These are phyloP conservation scores for Rossbeevera mucosa DNA, from an alignment of 768 basidiomycete genomes.

Conservation along the genomic window DNA sequence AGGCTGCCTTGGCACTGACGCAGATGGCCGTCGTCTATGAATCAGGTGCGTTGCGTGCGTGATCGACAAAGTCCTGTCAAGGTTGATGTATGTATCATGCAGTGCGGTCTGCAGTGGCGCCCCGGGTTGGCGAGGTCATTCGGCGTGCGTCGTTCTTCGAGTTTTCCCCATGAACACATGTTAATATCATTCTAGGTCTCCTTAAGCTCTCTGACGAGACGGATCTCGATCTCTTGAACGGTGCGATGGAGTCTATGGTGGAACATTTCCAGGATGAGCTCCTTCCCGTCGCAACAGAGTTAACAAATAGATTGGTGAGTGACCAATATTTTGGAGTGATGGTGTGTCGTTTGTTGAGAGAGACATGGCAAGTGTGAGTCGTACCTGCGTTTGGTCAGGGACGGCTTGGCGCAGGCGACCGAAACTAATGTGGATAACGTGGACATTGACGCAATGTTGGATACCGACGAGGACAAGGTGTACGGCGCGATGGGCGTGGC, in stretches of 20 bases:
- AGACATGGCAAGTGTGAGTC: conserved; percentile 59
- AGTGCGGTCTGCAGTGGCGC: conserved; percentile 68
- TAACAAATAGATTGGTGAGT: conserved; percentile 72
- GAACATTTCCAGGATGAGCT: conserved; percentile 81
- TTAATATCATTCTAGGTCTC: conserved; percentile 48
- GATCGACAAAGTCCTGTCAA: background rate
- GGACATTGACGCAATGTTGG: conserved; percentile 54
- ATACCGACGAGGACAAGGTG: conserved; percentile 78
- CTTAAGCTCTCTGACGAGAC: conserved; percentile 89
- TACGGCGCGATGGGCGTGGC: conserved; percentile 84
- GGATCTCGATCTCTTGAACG: conserved; percentile 80
- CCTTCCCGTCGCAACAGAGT: conserved; percentile 53
- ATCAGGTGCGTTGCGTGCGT: conserved; percentile 42
- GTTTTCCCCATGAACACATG: background rate
- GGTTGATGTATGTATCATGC: conserved; percentile 1
- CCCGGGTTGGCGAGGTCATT: conserved; percentile 81
- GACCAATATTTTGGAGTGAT: background rate
- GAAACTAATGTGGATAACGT: conserved; percentile 46
- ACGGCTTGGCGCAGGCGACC: conserved; percentile 50
- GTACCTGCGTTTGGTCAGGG: conserved; percentile 73
- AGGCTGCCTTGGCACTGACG: conserved; percentile 75
- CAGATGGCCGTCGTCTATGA: conserved; percentile 66
- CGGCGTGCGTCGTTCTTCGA: conserved; percentile 49
- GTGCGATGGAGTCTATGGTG: conserved; percentile 82
- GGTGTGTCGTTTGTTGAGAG: background rate